Conservation (phyloP, 169 alveolate species). For the Babesia bovis region DNA sequence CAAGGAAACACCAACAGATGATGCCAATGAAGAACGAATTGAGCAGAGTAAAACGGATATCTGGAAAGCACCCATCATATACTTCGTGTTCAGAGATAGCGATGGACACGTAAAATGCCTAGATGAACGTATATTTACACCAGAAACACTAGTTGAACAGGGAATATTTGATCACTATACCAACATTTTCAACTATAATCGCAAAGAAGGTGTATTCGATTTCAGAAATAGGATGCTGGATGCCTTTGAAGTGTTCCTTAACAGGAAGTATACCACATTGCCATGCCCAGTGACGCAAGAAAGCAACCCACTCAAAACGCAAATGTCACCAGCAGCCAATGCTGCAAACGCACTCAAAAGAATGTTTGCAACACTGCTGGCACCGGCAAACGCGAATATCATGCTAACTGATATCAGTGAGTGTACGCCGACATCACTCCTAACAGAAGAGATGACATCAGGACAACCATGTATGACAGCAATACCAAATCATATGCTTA, state of each 20-base stretch:
- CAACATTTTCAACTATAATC: constrained; percentile 34
- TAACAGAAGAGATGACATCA: not conserved
- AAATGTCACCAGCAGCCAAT: constrained; percentile 21
- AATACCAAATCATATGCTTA: constrained; percentile 37
- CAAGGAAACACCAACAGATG: not conserved
- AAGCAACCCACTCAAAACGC: not conserved
- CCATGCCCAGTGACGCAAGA: constrained; percentile 41
- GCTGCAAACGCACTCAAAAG: constrained; percentile 33
- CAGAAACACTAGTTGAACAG: constrained; percentile 66
- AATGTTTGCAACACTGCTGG: constrained; percentile 37
- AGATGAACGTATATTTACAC: constrained; percentile 58
- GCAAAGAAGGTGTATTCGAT: constrained; percentile 16
- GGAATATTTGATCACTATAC: constrained; percentile 58
- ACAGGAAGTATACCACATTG: constrained; percentile 52
- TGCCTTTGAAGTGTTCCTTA: constrained; percentile 54
- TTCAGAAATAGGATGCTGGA: constrained; percentile 57
- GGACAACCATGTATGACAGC: constrained; percentile 18
- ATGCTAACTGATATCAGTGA: constrained; percentile 15
- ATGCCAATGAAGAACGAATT: not conserved
- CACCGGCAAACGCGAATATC: constrained; percentile 30
- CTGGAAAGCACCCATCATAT: constrained; percentile 60
- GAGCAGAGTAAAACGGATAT: constrained; percentile 9
- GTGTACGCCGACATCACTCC: not conserved
- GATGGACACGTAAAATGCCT: constrained; percentile 56
- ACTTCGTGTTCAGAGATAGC: constrained; percentile 59